Evolutionary conservation across 192 early-diverging fungal species (phyloP).

Genomic region (Linnemannia exigua): DNA sequence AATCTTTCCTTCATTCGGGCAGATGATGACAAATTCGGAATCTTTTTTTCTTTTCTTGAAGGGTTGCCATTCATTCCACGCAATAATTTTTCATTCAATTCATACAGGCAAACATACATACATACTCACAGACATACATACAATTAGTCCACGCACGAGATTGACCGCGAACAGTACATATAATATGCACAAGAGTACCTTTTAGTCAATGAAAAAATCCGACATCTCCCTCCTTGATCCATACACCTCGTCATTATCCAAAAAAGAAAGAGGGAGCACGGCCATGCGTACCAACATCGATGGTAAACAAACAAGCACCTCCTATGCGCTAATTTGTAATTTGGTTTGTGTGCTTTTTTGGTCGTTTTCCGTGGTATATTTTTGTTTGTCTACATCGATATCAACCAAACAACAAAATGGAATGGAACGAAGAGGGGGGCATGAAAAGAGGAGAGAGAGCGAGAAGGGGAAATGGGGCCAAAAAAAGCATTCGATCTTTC

Average conservation of each 20-base stretch:
- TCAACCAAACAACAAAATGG: neutral
- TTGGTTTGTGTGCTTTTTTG: neutral
- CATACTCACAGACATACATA: neutral
- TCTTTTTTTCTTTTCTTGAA: neutral
- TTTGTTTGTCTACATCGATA: neutral
- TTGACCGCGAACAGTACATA: neutral
- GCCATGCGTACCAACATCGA: conserved; percentile 3
- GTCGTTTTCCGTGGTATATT: neutral
- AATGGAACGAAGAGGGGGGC: neutral
- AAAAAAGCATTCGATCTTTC: neutral
- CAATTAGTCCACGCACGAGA: neutral
- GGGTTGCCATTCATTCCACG: neutral
- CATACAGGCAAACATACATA: neutral
- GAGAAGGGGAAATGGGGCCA: too few relatives aligned
- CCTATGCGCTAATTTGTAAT: neutral
- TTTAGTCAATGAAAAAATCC: neutral
- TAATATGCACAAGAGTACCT: neutral
- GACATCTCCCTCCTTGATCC: neutral
- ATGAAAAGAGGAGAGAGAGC: neutral
- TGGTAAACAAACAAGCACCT: neutral
- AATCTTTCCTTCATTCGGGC: neutral
- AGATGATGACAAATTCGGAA: conserved; percentile 11
- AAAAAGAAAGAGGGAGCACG: neutral
- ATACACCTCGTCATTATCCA: neutral
- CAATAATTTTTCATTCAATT: neutral